These are phyloP conservation scores for Remersonia thermophila DNA, from an alignment of 2,329 filamentous ascomycete genomes.

Conservation along the genomic window DNA sequence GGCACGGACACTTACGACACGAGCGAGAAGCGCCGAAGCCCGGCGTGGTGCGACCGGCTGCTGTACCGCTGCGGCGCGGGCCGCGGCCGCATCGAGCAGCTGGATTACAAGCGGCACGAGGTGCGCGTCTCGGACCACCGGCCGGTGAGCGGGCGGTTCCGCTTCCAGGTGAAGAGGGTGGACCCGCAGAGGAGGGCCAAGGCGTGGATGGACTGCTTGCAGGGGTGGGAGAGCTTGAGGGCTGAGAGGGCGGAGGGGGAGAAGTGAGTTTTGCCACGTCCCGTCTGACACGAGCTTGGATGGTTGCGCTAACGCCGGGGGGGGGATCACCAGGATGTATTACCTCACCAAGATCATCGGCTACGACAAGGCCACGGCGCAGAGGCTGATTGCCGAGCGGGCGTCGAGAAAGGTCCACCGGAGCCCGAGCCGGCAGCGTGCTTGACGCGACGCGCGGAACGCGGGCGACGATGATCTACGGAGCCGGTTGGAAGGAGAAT, in stretches of 20 bases:
- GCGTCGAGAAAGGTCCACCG: constrained; percentile 16
- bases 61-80: constrained; percentile 59
- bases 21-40: constrained; percentile 85
- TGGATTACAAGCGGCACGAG: constrained; percentile 82
- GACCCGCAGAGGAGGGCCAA: constrained; percentile 50
- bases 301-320: constrained; percentile 17
- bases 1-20: constrained; percentile 89
- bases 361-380: constrained; percentile 41
- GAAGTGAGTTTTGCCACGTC: constrained; percentile 52
- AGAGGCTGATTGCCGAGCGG: constrained; percentile 33
- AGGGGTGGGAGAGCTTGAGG: constrained; percentile 62
- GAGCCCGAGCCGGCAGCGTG: constrained; percentile 17
- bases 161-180: constrained; percentile 73
- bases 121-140: constrained; percentile 84
- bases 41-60: constrained; percentile 92
- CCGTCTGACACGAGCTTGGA: not conserved
- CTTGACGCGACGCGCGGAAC: no score
- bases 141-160: constrained; percentile 78
- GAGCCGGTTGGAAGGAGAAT: no score
- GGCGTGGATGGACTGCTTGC: constrained; percentile 61
- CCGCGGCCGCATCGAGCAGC: constrained; percentile 63
- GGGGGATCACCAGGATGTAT: constrained; percentile 32
- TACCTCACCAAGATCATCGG: constrained; percentile 41
- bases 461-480: no score
- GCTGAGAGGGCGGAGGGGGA: constrained; percentile 56